A percentile compares a stretch with the other conserved stretches of the same genome.
These are phyloP conservation scores for Colletotrichum phormii DNA, from an alignment of 2,329 filamentous ascomycete species.

Conservation along the genomic window DNA sequence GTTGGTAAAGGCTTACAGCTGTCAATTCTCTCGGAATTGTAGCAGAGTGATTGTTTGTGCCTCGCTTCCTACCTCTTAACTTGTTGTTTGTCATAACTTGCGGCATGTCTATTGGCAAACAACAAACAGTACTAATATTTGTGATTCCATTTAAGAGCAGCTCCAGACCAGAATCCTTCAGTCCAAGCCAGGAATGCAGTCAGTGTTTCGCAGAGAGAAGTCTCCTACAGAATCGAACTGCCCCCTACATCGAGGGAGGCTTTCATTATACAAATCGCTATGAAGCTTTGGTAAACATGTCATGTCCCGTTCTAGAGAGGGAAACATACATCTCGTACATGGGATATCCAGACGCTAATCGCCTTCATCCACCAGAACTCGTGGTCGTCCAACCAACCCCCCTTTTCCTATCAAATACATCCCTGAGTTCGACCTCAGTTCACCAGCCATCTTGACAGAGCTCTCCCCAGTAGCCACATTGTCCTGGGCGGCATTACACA, in stretches of 20 bases:
- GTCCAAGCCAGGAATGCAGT: no score
- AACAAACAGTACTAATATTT: no score
- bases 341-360: not conserved
- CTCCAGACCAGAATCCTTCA: not conserved
- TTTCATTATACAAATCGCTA: not conserved
- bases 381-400: not conserved
- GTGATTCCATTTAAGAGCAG: not conserved
- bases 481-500: not conserved
- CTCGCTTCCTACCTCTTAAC: not conserved
- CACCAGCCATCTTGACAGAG: not conserved
- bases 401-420: not conserved
- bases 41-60: not conserved
- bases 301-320: not conserved
- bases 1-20: no score
- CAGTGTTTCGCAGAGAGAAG: no score
- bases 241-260: not conserved
- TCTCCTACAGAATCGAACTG: not conserved
- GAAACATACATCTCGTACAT: not conserved
- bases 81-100: not conserved
- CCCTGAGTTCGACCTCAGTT: not conserved
- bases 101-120: no score
- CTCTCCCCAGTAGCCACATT: not conserved
- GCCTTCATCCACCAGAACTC: not conserved
- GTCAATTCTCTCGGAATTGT: no score
- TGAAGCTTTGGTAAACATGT: not conserved